Base-by-base conservation (phyloP, 2,329 filamentous ascomycete species). In the Claviceps sp. region DNA sequence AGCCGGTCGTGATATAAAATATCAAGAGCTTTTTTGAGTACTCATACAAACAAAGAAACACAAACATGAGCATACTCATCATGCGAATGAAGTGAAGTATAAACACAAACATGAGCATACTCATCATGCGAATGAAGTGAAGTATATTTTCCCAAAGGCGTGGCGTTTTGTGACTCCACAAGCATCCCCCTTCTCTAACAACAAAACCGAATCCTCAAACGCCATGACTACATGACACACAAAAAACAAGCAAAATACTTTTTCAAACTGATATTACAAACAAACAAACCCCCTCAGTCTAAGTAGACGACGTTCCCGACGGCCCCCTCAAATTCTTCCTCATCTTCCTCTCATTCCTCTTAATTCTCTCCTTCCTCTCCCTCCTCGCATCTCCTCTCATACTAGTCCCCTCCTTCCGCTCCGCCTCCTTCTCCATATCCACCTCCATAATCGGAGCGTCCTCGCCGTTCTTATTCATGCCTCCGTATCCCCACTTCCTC, bases 401-500 rank as follows among this genome's bases (percentile, higher is more conserved):
- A 55, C 73, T 80, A 57, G 78, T 80, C 6, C 79, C 81, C 58
- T 83, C 76, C 68, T 85, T 80, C 48, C 70, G 70, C 63, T 75
- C 72, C 41, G 72, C 76, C 70, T 87, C 84, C 64, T 80, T 81
- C 66, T 84, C 80, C 67, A 85, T 80, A 64, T 95, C 85, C 51
- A 98, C 84, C 78, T 97, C 93, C 54, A 96, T 88, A 60, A 96
- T 73, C 87, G 90, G 95, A 63, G 95, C 84, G 57, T 81, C 76
- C 69, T 94, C 84, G 19, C 80, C 85, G 56, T 83, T 82, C 75
- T 93, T 91, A 69, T 93, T 93, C 67, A 87, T 83, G 55, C 85
- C 90, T 73, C 91, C 86, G 73, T 93, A 95, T 0, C 93, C 93
- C 89, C 91, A 98, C 70, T 89, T 90, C 56, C 87, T 85, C 65